These are phyloP conservation scores for Parasarocladium wereldwijsianum DNA, from an alignment of 2,329 filamentous ascomycete species.

Conservation along the genomic window DNA sequence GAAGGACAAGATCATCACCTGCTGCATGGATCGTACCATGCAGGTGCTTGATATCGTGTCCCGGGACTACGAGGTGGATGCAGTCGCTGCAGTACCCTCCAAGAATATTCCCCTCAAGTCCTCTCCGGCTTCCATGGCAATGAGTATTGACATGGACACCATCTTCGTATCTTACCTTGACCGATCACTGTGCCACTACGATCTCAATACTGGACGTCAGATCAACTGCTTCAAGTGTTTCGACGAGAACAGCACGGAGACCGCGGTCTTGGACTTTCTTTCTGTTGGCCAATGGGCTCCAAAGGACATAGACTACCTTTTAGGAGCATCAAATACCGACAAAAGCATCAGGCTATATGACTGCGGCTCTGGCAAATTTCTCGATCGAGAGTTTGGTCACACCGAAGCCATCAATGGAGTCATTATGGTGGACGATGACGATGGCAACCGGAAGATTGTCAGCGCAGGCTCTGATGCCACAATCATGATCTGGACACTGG, in stretches of 20 bases:
- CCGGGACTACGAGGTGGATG: conserved; percentile 47
- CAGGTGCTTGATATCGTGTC: conserved; percentile 67
- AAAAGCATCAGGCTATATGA: conserved; percentile 92
- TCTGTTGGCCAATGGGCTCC: conserved; percentile 43
- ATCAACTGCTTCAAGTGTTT: conserved; percentile 66
- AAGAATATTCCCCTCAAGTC: conserved; percentile 72
- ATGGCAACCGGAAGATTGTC: conserved; percentile 43
- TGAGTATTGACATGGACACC: conserved; percentile 45
- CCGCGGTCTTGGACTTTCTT: conserved; percentile 71
- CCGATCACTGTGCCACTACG: conserved; percentile 44
- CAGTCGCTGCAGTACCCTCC: conserved; percentile 62
- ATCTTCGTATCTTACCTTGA: conserved; percentile 46
- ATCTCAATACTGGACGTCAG: conserved; percentile 53
- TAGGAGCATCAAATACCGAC: conserved; percentile 86
- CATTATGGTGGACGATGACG: conserved; percentile 46
- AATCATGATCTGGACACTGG: conserved; percentile 63
- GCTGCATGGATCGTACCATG: conserved; percentile 75
- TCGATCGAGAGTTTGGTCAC: conserved; percentile 88
- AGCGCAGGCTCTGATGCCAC: conserved; percentile 70
- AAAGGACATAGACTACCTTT: conserved; percentile 48
- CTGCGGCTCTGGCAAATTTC: conserved; percentile 55
- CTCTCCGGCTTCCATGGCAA: conserved; percentile 71
- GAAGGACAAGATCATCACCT: conserved; percentile 65
- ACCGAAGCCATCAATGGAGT: conserved; percentile 87
- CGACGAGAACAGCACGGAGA: conserved; percentile 66